Percentiles rank a stretch among this genome's conserved stretches.
Conservation (phyloP, 164 flowering plant genomes). For the Warburgia ugandensis region DNA sequence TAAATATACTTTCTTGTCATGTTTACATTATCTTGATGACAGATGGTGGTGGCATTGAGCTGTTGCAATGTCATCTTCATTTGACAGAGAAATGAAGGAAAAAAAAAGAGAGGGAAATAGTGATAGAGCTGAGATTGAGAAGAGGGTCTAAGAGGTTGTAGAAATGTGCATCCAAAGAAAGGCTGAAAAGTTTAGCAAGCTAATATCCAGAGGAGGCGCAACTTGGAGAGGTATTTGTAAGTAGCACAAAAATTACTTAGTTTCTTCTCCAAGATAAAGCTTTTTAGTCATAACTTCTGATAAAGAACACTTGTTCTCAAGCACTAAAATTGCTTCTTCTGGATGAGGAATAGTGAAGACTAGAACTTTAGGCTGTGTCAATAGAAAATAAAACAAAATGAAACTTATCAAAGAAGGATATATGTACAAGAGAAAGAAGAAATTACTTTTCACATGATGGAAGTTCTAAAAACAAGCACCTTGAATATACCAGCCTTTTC, state of each 20-base stretch:
- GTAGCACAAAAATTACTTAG: conserved; percentile 10
- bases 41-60: conserved; percentile 29
- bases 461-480: conserved; percentile 31
- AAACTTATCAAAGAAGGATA: no score
- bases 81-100: conserved; percentile 6
- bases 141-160: not conserved
- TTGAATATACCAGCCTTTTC: conserved; percentile 98
- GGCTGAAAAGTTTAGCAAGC: conserved; percentile 49
- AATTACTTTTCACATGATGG: no score
- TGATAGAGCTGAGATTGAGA: not conserved
- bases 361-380: conserved; percentile 64
- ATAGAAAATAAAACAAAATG: conserved; percentile 1
- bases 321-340: conserved; percentile 89
- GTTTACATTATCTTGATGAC: conserved; percentile 27
- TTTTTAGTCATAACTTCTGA: not conserved
- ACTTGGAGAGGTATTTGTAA: conserved; percentile 72
- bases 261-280: not conserved
- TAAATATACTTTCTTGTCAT: conserved; percentile 30
- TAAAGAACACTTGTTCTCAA: conserved; percentile 44
- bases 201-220: conserved; percentile 55
- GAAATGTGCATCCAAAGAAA: not conserved
- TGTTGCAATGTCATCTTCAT: conserved; percentile 42
- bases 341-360: conserved; percentile 95
- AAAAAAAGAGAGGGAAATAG: not conserved
- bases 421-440: no score